Base-by-base conservation (phyloP, 208 protist species). In the Herpetomonas tarakana region DNA sequence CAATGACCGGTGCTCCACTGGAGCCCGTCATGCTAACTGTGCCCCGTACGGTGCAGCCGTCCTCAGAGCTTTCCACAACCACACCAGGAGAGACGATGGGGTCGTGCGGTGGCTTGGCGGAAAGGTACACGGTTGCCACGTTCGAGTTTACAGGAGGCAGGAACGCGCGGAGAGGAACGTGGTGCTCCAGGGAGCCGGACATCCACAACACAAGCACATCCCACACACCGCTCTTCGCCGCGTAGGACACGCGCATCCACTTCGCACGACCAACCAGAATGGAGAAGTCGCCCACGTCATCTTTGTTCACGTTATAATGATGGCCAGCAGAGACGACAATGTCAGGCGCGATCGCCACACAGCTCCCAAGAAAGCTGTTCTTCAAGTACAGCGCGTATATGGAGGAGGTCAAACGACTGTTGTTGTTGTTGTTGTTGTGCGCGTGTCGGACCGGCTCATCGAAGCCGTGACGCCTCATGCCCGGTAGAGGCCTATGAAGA, bases 161-260 rank as follows among this genome's bases (percentile, higher is more conserved):
- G 56, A 75, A 89, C 1, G 78, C 88, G 6, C 88, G 82, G n/a
- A 94, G 69, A 0, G 52, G 16, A 1, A 71, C 47, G 56, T 65
- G 68, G 22, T 52, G n/a, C 24, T 52, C 28, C n/a, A 90, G 76
- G 2, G 27, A 35, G 4, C 71, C 67, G 25, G 52, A 45, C 0
- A 92, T 65, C 86, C 88, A 94, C 16, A 94, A 57, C 1, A 92
- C 77, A 1, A 88, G 72, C 2, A 92, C 52, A 55, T 94, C 88
- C 47, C 81, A 57, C 0, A 63, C 53, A 24, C 59, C 68, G 52
- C 83, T 78, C 56, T 94, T 94, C 3, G 74, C 51, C 3, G 73
- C 82, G 57, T 90, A 91, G 51, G 81, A 70, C 0, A 80, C 81
- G 0, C 47, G 44, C 6, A 76, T 46, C 68, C 76, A 83, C 46